These are phyloP conservation scores for Corylus heterophylla DNA, from an alignment of 306 rosid genomes.

Conservation along the genomic window DNA sequence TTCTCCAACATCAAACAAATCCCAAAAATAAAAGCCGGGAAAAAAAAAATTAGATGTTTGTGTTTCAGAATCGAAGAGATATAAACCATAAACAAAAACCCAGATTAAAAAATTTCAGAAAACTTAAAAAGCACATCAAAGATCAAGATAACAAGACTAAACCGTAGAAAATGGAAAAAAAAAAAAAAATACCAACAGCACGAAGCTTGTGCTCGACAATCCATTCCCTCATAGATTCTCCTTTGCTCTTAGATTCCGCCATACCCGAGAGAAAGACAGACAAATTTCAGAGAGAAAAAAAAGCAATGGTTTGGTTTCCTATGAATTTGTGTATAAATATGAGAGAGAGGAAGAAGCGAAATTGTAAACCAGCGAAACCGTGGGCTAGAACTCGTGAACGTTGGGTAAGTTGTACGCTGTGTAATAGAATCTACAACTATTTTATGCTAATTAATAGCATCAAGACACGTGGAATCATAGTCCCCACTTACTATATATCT, in stretches of 20 bases:
- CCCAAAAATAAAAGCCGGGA: neutral
- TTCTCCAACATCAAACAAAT: neutral
- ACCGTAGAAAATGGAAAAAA: neutral
- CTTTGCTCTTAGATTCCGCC: slow-evolving; percentile 68
- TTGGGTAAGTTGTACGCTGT: neutral
- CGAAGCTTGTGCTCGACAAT: slow-evolving; percentile 88
- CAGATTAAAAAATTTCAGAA: neutral
- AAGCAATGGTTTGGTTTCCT: neutral
- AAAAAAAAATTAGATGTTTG: neutral
- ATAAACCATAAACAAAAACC: neutral
- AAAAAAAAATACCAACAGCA: slow-evolving; percentile 65
- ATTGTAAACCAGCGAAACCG: slow-evolving; percentile 33
- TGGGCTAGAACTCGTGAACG: neutral
- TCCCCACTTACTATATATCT: no score
- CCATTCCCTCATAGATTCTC: slow-evolving; percentile 74
- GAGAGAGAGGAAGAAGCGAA: slow-evolving; percentile 37
- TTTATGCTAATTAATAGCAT: neutral
- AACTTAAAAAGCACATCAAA: neutral
- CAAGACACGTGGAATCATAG: no score
- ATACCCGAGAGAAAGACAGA: slow-evolving; percentile 30
- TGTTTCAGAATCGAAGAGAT: neutral
- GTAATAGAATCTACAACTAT: neutral
- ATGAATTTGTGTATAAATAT: neutral
- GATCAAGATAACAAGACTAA: neutral
- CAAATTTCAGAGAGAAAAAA: neutral